Base-by-base conservation (phyloP, 805 yeast genomes). In the Komagataella kurtzmanii region DNA sequence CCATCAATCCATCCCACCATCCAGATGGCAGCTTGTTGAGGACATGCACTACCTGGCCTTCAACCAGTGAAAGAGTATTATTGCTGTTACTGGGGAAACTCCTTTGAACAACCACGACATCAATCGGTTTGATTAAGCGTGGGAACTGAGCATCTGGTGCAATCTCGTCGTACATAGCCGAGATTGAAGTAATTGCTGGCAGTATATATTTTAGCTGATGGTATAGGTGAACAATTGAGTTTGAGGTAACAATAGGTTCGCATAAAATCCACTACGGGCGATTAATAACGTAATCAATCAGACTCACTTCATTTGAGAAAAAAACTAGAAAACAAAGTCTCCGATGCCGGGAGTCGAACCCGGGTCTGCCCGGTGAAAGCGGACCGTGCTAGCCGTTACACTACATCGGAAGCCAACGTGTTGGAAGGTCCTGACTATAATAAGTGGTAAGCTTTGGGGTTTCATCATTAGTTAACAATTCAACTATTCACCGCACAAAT, bases 301-400 rank as follows among this genome's bases (percentile, higher is more conserved):
- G 23, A 21, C 23, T 21, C 23, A 21, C 23, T 21, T 21, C 23
- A 21, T 21, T 21, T 21, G 23, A 21, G 23, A 5, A 21, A 30
- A 30, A 10, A 30, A 10, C 17, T 17, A 17, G 1, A 17, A 45
- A 45, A 45, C 19, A 45, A 45, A 3, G 1, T 6, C 76, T 81
- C 86, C 86, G 85, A 79, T 79, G 74, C 87, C 83, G 86, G 86
- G 86, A 80, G 85, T 81, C 85, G 86, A 81, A 81, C 86, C 85
- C 86, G 83, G 82, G 80, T 75, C 70, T 80, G 83, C 85, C 77
- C 85, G 85, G 86, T 81, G 86, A 81, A 80, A 81, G 86, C 85
- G 85, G 77, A 79, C 84, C 84, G 82, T 81, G 86, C 80, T 81
- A 80, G 81, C 86, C 86, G 83, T 80, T 80, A 81, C 85, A 80